phyloP scores from a whole-genome alignment of 768 basidiomycete genomes.

The Rubroboletus satanas region DNA sequence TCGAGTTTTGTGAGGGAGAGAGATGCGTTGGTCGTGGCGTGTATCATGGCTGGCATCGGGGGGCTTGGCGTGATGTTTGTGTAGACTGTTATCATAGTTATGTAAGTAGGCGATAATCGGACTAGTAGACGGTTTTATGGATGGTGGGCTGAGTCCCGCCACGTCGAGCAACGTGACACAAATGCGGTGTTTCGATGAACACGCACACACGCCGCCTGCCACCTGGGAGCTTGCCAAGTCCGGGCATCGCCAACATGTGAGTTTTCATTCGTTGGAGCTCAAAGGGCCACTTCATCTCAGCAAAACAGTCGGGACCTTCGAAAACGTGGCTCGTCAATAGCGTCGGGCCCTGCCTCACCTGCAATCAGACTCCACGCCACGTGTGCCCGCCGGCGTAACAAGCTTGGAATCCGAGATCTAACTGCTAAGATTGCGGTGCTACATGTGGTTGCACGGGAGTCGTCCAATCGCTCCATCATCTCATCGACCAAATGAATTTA shows the following conservation, averaged over 20 bases:
- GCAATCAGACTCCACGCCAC: not conserved
- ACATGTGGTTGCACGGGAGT: not conserved
- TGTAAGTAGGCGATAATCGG: not conserved
- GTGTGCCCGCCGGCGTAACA: not conserved
- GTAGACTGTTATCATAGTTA: not conserved
- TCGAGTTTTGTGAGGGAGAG: not conserved
- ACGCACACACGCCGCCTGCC: not conserved
- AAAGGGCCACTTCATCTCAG: not conserved
- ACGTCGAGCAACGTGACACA: not conserved
- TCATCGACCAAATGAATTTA: slow-evolving; percentile 1
- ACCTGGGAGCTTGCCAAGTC: slow-evolving; percentile 3
- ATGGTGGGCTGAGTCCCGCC: no score
- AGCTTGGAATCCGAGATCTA: slow-evolving; percentile 1
- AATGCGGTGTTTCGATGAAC: not conserved
- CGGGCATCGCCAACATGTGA: no score
- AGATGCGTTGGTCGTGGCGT: slow-evolving; percentile 5
- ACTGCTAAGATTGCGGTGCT: not conserved
- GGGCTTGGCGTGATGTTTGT: slow-evolving; percentile 16
- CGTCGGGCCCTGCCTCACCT: not conserved
- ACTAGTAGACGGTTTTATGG: not conserved
- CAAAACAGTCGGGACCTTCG: not conserved
- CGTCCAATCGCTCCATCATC: not conserved
- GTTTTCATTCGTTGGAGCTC: not conserved
- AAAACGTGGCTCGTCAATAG: not conserved
- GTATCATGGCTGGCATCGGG: slow-evolving; percentile 9